phyloP scores from a whole-genome alignment of 2,329 filamentous ascomycete species.

The Aureobasidium sp. region DNA sequence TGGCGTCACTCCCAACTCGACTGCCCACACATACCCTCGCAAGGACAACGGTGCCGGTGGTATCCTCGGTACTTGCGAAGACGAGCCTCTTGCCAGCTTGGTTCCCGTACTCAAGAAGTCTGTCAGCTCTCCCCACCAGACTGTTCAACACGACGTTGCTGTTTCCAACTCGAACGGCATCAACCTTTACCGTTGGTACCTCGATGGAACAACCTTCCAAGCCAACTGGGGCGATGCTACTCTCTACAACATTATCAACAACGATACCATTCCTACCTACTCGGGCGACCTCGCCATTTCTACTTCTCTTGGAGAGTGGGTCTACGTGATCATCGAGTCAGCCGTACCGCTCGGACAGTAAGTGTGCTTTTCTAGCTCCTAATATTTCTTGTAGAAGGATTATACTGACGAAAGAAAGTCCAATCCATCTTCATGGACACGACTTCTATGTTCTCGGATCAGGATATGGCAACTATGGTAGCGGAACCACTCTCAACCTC shows the following conservation, averaged over 20 bases:
- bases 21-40: constrained; percentile 25
- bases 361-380: no score
- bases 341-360: constrained; percentile 24
- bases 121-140: constrained; percentile 18
- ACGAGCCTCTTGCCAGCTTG: constrained; percentile 27
- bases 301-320: constrained; percentile 27
- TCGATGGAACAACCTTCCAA: constrained; percentile 32
- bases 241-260: constrained; percentile 26
- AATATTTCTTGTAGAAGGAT: no score
- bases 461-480: constrained; percentile 28
- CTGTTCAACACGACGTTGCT: constrained; percentile 23
- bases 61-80: constrained; percentile 20
- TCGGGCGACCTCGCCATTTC: constrained; percentile 28
- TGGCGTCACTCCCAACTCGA: constrained; percentile 21
- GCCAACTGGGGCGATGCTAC: constrained; percentile 33
- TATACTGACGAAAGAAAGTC: not conserved
- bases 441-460: constrained; percentile 35
- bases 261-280: constrained; percentile 25
- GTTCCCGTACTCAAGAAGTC: constrained; percentile 21
- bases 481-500: constrained; percentile 22
- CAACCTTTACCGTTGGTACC: constrained; percentile 32
- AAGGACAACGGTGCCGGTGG: constrained; percentile 12
- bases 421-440: constrained; percentile 30
- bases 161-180: constrained; percentile 23
- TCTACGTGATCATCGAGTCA: constrained; percentile 38